phyloP scores from a whole-genome alignment of 1,284 basidiomycete genomes.

The Sporisorium reilianum region DNA sequence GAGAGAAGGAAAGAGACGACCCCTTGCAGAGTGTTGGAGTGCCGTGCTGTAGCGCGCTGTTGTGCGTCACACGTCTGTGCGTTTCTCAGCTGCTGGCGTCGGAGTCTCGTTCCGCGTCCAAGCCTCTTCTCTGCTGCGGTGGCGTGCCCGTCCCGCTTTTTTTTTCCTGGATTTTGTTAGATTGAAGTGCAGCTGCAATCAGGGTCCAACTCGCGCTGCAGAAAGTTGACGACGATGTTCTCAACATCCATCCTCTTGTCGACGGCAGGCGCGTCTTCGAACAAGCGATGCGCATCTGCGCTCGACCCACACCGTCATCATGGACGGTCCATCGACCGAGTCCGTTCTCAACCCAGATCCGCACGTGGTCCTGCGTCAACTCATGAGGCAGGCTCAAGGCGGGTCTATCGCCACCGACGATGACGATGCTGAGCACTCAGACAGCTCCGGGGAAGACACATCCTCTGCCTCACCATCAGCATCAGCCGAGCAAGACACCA shows the following conservation, averaged over 20 bases:
- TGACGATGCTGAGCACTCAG: neutral
- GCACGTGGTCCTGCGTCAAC: slow-evolving; percentile 26
- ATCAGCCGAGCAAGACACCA: neutral
- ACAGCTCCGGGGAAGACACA: neutral
- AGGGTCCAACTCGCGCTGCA: slow-evolving; percentile 24
- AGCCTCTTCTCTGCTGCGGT: no score
- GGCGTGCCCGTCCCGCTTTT: no score
- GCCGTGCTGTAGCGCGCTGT: slow-evolving; percentile 1
- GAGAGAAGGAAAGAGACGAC: neutral
- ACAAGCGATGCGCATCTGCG: slow-evolving; percentile 19
- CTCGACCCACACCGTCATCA: slow-evolving; percentile 11
- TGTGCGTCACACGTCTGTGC: neutral
- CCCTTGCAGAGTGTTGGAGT: slow-evolving; percentile 6
- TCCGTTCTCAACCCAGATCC: slow-evolving; percentile 12
- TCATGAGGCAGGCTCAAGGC: slow-evolving; percentile 37
- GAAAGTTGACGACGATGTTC: neutral
- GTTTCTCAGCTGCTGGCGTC: no score
- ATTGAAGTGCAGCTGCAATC: neutral
- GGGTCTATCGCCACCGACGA: neutral
- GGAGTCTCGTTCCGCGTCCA: no score
- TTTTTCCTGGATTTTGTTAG: neutral
- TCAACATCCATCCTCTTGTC: neutral
- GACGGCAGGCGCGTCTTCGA: neutral
- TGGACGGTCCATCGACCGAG: slow-evolving; percentile 30
- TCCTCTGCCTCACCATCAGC: neutral